Base-by-base conservation (phyloP, 179 eudicot genomes). In the Silene coronaria region DNA sequence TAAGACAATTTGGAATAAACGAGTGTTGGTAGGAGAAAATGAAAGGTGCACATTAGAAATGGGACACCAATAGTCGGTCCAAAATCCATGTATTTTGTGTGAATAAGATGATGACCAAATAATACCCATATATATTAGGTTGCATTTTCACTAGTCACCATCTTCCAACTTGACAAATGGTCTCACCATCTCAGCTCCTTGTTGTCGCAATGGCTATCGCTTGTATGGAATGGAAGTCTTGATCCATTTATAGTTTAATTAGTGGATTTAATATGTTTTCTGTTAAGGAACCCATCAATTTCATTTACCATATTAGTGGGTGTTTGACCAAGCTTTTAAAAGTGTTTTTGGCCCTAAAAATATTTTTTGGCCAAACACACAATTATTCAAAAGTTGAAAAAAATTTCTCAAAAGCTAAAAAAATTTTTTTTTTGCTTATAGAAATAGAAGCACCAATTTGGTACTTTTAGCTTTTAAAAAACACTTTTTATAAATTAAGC, bases 161-260 rank as follows among this genome's bases (percentile, higher is more conserved):
- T 80, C 83, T 75, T 69, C 55, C 62, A n/a, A 78, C 9, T 65
- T 34, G 32, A n/a, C 58, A 46, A 46, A 30, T 63, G 65, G 71
- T 63, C 71, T 62, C 76, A 19, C 70, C 62, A 23, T 70, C 66
- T 23, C 59, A 62, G 23, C 34, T 66, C 12, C 8, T 64, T 74
- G 46, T 38, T 65, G 38, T 51, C 69, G 2, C 11, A 61, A 17
- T 67, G 51, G 6, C 36, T 46, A 34, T 67, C 53, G 38, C 27
- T 67, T 38, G 21, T 22, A 34, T 0, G 6, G 1, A 26, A 12
- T 16, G 5, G 13, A 51, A 12, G 57, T 63, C 36, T 4, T 64
- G 8, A 16, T 63, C 17, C 66, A 62, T 62, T 61, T 11, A 1
- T 9, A 4, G 24, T 13, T 11, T 8, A 21, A 45, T 45, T 48